phyloP scores from a whole-genome alignment of 257 asterid species.

The Datura wrightii region DNA sequence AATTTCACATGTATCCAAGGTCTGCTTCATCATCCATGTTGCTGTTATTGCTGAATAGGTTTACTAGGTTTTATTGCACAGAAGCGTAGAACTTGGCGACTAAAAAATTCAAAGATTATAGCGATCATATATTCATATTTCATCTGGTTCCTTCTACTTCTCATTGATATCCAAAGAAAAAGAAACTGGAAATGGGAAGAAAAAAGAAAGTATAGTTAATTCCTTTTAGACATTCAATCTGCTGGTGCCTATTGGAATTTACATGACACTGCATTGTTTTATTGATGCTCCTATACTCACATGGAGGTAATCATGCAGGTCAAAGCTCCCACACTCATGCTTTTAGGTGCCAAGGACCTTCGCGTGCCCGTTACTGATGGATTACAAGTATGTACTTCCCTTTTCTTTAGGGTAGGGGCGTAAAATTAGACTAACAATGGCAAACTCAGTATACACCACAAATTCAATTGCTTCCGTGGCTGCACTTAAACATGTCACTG shows the following conservation, averaged over 20 bases:
- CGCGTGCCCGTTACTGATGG: conserved; percentile 90
- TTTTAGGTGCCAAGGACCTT: conserved; percentile 86
- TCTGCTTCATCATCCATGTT: conserved; percentile 28
- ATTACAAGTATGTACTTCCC: conserved; percentile 62
- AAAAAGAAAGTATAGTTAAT: neutral
- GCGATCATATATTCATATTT: neutral
- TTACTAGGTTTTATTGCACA: neutral
- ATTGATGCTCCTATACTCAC: neutral
- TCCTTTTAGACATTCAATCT: neutral
- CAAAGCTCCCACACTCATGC: conserved; percentile 79
- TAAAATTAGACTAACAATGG: neutral
- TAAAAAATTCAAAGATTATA: neutral
- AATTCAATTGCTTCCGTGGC: neutral
- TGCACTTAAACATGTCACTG: neutral
- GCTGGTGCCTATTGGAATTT: neutral
- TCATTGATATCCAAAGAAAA: conserved; percentile 24
- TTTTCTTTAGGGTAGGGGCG: neutral
- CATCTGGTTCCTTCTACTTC: neutral
- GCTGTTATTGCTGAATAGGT: neutral
- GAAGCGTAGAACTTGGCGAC: neutral
- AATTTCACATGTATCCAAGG: conserved; percentile 78
- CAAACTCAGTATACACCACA: neutral
- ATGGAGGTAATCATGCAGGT: conserved; percentile 55
- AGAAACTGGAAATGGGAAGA: neutral
- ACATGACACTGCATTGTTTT: neutral